Percentiles rank a stretch among this genome's conserved stretches.
Conservation (phyloP, 2,329 filamentous ascomycete species). For the Curvularia sp. region DNA sequence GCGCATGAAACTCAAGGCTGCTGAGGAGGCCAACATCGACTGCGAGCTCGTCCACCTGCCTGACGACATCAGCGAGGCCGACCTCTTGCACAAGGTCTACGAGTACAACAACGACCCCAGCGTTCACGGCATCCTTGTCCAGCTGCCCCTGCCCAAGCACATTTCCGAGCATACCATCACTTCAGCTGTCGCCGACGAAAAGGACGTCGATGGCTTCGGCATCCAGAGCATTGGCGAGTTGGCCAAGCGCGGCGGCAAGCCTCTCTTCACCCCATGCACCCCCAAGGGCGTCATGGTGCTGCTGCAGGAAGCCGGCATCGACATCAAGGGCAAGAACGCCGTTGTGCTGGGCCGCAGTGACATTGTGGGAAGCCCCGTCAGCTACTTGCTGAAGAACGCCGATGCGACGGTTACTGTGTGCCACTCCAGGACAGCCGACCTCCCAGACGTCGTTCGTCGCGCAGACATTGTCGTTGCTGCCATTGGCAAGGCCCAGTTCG, state of each 20-base stretch:
- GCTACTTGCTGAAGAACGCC: conserved; percentile 92
- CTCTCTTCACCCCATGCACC: conserved; percentile 92
- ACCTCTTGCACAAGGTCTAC: conserved; percentile 83
- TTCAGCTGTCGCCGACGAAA: conserved; percentile 87
- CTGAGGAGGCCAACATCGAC: conserved; percentile 89
- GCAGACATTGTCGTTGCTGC: conserved; percentile 93
- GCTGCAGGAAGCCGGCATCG: conserved; percentile 81
- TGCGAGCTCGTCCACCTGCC: conserved; percentile 87
- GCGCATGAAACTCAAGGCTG: conserved; percentile 99
- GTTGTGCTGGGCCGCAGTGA: conserved; percentile 95
- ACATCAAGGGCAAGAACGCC: conserved; percentile 87
- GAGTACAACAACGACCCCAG: conserved; percentile 84
- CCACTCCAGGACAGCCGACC: conserved; percentile 82
- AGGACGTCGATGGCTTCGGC: conserved; percentile 98
- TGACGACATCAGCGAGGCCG: conserved; percentile 79
- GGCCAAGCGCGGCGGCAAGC: conserved; percentile 90
- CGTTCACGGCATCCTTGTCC: conserved; percentile 92
- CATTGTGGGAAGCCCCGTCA: conserved; percentile 96
- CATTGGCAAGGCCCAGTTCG: conserved; percentile 84
- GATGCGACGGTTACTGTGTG: conserved; percentile 97
- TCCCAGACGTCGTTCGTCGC: conserved; percentile 76
- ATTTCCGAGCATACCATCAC: conserved; percentile 91
- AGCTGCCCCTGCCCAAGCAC: conserved; percentile 86
- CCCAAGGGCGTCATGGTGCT: conserved; percentile 97
- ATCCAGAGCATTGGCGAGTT: conserved; percentile 94